Percentiles rank a stretch among this genome's conserved stretches.
These are phyloP conservation scores for Priceomyces haplophilus DNA, from an alignment of 805 yeast genomes.

Conservation along the genomic window DNA sequence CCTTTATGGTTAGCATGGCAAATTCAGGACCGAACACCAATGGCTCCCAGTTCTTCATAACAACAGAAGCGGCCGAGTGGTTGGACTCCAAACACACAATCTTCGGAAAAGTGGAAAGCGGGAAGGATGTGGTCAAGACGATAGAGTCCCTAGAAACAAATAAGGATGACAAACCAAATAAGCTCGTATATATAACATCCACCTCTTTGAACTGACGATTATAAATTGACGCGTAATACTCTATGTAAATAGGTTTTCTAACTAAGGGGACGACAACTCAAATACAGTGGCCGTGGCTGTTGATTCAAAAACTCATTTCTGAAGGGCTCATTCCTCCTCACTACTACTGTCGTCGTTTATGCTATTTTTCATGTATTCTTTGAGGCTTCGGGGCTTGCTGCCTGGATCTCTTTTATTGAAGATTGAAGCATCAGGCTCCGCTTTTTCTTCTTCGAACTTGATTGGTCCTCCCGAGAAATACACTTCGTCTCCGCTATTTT, in stretches of 20 bases:
- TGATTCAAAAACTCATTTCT: neutral
- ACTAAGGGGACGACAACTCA: no score
- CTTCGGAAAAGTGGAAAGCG: conserved; percentile 24
- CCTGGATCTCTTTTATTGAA: neutral
- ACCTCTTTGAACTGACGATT: conserved; percentile 12
- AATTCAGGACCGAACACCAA: conserved; percentile 51
- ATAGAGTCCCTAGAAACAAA: conserved; percentile 21
- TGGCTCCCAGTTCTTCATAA: conserved; percentile 47
- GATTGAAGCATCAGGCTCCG: neutral
- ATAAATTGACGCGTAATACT: neutral
- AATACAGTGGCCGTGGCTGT: no score
- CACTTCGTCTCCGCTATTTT: conserved; percentile 32
- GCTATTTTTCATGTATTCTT: neutral
- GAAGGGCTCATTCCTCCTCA: neutral
- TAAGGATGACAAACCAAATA: conserved; percentile 17
- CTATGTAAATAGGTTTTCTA: no score
- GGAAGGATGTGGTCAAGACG: conserved; percentile 18
- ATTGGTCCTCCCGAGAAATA: conserved; percentile 8
- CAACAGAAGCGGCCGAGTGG: conserved; percentile 20
- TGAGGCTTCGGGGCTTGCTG: conserved; percentile 1
- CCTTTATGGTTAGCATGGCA: conserved; percentile 60
- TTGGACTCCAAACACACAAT: conserved; percentile 23
- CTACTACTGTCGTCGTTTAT: conserved; percentile 2
- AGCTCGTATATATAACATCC: conserved; percentile 20
- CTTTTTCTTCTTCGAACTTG: conserved; percentile 6